Base-by-base conservation (phyloP, 148 eudicot species). In the Vaccinium macrocarpon region DNA sequence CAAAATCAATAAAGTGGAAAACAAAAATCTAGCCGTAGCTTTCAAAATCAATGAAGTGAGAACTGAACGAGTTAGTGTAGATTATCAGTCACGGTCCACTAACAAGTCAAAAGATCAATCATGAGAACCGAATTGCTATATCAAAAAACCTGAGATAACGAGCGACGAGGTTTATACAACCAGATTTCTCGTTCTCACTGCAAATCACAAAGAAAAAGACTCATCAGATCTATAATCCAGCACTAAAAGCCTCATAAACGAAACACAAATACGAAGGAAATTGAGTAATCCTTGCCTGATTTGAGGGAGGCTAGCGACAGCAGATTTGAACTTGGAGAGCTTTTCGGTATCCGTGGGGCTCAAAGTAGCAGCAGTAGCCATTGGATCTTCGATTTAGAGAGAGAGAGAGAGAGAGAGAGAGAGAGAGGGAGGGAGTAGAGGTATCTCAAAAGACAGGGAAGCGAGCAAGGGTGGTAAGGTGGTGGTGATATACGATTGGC, bases 101-200 rank as follows among this genome's bases (percentile, higher is more conserved):
- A 59, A 68, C 19, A 56, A 81, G 72, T 66, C 35, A n/a, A 25
- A 62, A 62, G 8, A 53, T 68, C 19, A 64, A 25, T 48, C 12
- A 66, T 16, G 68, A 79, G 27, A 79, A 56, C 8, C 8, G 23
- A 79, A 29, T 29, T 11, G 9, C 15, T 35, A 11, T 2, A 52
- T 12, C 73, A 27, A 21, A 21, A 50, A 89, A 95, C 99, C 98
- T 95, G 82, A 97, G 94, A 88, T 95, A 95, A 50, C 99, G 99
- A 82, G 89, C 18, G 52, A 97, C 97, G 77, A 97, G 98, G 90
- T 86, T 95, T 82, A 97, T 88, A 85, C 95, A 97, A 88, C 99
- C 99, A 89, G 98, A 91, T 90, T 97, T 97, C 98, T 97, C 99
- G 81, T 90, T 95, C 23, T 97, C 98, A 73, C 99, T 96, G 92